Base-by-base conservation (phyloP, 306 rosid genomes). In the Inga laurina region DNA sequence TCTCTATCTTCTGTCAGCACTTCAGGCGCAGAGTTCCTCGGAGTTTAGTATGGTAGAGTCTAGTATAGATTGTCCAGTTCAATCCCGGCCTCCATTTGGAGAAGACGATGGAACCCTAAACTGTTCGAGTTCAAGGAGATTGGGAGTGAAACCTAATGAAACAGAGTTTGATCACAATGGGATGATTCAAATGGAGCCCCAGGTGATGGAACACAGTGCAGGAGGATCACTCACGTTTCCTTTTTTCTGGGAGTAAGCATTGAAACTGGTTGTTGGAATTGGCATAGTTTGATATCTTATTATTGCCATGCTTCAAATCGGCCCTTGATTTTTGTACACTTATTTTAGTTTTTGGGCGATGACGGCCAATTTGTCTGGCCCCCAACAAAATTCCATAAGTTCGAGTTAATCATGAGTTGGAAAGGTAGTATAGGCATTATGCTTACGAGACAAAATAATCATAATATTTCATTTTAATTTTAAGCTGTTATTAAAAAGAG, bases 1-100 rank as follows among this genome's bases (percentile, higher is more conserved):
- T 72, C 59, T 72, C 76, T 45, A 72, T 72, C 76, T 72, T 45
- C 76, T 72, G 76, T 46, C 76, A 72, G 35, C 57, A 22, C 5
- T 72, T 72, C 39, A 45, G 34, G 34, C 32, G 5, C 75, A n/a
- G 27, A 71, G 10, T 44, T 71, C 35, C 3, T 44, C 54, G 0
- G 54, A 71, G 34, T 43, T n/a, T 14, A 72, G 75, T 4, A n/a
- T 71, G 54, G 54, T 41, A 15, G 35, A 71, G 54, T 71, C 75
- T 7, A 21, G 49, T 11, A 4, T 69, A 16, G 44, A 19, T 8
- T 37, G 49, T 37, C 49, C 74, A 69, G 21, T 37, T 39, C 49
- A 69, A 39, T 19, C 49, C 0, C 74, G 21, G 8, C 32, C 74
- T 69, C 18, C 51, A 9, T 39, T 69, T 39, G 74, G 39, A 19